Conservation (phyloP, 2,329 filamentous ascomycete species). For the Diaporthe eres region DNA sequence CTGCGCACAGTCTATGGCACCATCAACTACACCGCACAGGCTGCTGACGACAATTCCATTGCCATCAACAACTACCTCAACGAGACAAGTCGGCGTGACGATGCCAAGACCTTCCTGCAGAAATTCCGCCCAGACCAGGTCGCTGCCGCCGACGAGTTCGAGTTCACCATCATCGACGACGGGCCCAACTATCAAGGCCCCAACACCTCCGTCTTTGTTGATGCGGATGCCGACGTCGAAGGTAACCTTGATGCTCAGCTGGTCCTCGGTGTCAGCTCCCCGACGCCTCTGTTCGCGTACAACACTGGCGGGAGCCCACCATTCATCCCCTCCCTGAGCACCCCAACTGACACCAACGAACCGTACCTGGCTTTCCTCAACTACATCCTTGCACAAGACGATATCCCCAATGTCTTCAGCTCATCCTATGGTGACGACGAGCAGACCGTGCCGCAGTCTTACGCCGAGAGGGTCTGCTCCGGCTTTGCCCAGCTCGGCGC, state of each 20-base stretch:
- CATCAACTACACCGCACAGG: constrained; percentile 26
- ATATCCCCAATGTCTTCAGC: constrained; percentile 72
- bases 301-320: constrained; percentile 50
- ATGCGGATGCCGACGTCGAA: constrained; percentile 46
- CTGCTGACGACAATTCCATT: constrained; percentile 16
- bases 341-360: constrained; percentile 68
- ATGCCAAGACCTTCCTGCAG: constrained; percentile 26
- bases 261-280: constrained; percentile 22
- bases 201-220: constrained; percentile 44
- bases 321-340: constrained; percentile 49
- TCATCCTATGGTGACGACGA: constrained; percentile 79
- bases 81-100: constrained; percentile 22
- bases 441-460: constrained; percentile 71
- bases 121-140: constrained; percentile 6
- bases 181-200: constrained; percentile 36
- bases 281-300: constrained; percentile 23
- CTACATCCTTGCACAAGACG: constrained; percentile 66
- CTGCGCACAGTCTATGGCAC: constrained; percentile 47
- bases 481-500: constrained; percentile 74
- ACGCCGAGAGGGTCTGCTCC: constrained; percentile 70
- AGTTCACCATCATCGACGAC: constrained; percentile 29
- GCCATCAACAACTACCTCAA: constrained; percentile 29
- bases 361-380: constrained; percentile 77
- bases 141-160: constrained; percentile 28
- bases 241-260: constrained; percentile 24